These are phyloP conservation scores for Penicillium manginii DNA, from an alignment of 495 filamentous ascomycete species.

Conservation along the genomic window DNA sequence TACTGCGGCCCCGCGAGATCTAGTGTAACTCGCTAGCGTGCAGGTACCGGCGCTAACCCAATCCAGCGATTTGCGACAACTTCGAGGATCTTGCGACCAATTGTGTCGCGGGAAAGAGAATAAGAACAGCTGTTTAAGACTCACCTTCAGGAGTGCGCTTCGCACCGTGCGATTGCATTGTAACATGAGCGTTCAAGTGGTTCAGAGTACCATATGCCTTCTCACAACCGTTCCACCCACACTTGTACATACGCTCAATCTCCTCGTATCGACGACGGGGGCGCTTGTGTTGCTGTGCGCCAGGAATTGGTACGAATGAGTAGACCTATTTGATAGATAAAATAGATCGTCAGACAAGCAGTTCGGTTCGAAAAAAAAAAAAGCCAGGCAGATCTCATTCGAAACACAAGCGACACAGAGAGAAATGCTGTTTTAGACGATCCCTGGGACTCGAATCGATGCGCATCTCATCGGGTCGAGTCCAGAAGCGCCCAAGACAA, in stretches of 20 bases:
- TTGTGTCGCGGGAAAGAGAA: conserved; percentile 4
- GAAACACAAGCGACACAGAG: neutral
- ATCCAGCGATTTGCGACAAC: conserved; percentile 43
- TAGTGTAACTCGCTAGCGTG: conserved; percentile 58
- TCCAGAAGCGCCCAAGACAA: conserved; percentile 39
- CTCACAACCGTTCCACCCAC: conserved; percentile 96
- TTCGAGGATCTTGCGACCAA: conserved; percentile 12
- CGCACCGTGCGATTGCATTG: conserved; percentile 92
- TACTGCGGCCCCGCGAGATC: conserved; percentile 52
- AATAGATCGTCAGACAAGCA: neutral
- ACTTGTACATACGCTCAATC: conserved; percentile 99
- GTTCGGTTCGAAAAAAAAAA: neutral
- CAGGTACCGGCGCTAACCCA: conserved; percentile 35
- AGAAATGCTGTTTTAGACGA: conserved; percentile 38
- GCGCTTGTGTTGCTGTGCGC: conserved; percentile 95
- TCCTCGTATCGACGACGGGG: conserved; percentile 95
- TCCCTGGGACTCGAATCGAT: conserved; percentile 28
- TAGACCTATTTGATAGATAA: conserved; percentile 71
- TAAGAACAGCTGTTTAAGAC: conserved; percentile 32
- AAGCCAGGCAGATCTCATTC: conserved; percentile 11
- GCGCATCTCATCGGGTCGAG: conserved; percentile 14
- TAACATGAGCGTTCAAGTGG: conserved; percentile 95
- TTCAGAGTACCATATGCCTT: conserved; percentile 98
- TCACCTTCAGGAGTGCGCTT: conserved; percentile 97
- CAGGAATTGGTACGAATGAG: conserved; percentile 97